These are phyloP conservation scores for Russula olivacea DNA, from an alignment of 768 basidiomycete species.

Conservation along the genomic window DNA sequence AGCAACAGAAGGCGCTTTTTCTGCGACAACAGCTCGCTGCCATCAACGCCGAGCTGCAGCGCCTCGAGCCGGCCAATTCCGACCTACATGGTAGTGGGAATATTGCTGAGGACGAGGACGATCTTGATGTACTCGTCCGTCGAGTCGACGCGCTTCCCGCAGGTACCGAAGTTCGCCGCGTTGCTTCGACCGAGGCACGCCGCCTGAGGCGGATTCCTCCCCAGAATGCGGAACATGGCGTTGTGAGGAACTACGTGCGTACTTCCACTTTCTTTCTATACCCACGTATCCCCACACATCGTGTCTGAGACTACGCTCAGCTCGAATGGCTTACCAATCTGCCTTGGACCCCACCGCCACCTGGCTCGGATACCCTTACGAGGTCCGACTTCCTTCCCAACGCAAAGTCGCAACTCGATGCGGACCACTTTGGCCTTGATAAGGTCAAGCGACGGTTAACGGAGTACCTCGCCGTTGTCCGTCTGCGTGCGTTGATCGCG, in stretches of 20 bases:
- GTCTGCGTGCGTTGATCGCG: conserved; percentile 36
- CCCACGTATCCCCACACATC: too few relatives aligned
- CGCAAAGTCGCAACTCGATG: conserved; percentile 76
- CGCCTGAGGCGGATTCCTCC: conserved; percentile 82
- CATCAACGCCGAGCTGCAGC: conserved; percentile 68
- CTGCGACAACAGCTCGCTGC: conserved; percentile 77
- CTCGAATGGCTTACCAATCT: conserved; percentile 85
- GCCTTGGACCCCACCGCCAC: conserved; percentile 65
- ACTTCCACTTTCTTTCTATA: background rate
- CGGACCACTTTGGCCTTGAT: conserved; percentile 88
- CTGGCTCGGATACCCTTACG: conserved; percentile 37
- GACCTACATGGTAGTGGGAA: conserved; percentile 1
- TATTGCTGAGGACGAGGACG: conserved; percentile 57
- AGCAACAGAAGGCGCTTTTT: conserved; percentile 85
- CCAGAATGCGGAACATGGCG: conserved; percentile 86
- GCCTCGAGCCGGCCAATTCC: conserved; percentile 35
- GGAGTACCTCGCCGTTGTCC: conserved; percentile 86
- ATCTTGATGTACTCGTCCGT: conserved; percentile 67
- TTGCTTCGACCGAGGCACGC: conserved; percentile 77
- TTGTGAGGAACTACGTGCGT: conserved; percentile 76
- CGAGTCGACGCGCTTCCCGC: conserved; percentile 69
- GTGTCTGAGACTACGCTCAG: conserved; percentile 35
- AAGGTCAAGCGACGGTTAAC: conserved; percentile 88
- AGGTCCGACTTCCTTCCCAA: conserved; percentile 56
- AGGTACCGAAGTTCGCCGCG: conserved; percentile 75